Conservation (phyloP, 2,329 filamentous ascomycete genomes). For the Beauveria varroae region DNA sequence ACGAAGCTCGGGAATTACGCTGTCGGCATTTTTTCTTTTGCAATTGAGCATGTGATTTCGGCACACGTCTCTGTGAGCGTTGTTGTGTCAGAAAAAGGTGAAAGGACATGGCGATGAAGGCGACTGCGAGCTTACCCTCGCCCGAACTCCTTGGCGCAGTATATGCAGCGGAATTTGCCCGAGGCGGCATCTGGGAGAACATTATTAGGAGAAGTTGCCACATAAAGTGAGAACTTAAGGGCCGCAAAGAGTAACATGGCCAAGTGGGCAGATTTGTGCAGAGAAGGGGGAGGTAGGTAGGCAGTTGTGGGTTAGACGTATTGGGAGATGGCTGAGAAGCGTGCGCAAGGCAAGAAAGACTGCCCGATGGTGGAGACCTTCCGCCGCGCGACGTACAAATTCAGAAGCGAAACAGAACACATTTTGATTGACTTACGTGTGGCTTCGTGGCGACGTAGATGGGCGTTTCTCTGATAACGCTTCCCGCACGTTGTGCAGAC, state of each 20-base stretch:
- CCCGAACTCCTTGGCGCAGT: conserved; percentile 16
- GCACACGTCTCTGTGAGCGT: conserved; percentile 20
- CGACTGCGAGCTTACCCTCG: conserved; percentile 13
- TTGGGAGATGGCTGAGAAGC: not conserved
- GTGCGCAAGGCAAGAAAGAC: not conserved
- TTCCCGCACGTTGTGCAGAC: conserved; percentile 19
- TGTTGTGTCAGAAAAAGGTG: no score
- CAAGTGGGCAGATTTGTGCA: not conserved
- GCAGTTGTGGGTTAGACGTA: not conserved
- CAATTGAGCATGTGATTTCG: conserved; percentile 20
- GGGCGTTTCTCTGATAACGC: conserved; percentile 20
- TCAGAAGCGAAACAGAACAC: not conserved
- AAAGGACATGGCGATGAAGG: not conserved
- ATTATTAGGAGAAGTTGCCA: not conserved
- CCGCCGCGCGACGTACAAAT: not conserved
- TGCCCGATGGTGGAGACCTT: not conserved
- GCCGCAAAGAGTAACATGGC: not conserved
- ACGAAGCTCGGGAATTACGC: conserved; percentile 15
- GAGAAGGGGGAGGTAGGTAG: not conserved
- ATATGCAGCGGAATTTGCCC: conserved; percentile 14
- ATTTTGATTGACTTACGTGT: conserved; percentile 17
- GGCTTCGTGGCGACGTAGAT: conserved; percentile 21
- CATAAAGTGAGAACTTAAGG: not conserved
- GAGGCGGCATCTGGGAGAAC: conserved; percentile 9
- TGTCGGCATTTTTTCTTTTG: conserved; percentile 13